phyloP scores from a whole-genome alignment of 192 early-diverging fungal species.

The Linnemannia hyalina region DNA sequence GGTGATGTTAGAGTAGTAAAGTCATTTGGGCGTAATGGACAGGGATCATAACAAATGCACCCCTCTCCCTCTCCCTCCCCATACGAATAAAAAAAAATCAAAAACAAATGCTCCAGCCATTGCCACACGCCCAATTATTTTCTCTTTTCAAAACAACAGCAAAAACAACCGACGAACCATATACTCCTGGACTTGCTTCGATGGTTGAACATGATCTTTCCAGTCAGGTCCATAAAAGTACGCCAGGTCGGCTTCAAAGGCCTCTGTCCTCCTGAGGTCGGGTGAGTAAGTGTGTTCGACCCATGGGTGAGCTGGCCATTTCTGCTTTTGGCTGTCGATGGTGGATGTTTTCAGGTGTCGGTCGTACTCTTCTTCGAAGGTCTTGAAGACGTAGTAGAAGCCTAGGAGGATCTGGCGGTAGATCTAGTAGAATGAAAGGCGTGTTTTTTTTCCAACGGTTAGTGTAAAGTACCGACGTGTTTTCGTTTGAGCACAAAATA shows the following conservation, averaged over 20 bases:
- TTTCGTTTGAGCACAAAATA: neutral
- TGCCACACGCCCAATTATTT: no score
- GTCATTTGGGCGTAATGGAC: conserved; percentile 1
- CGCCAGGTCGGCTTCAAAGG: conserved; percentile 36
- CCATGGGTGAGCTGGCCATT: conserved; percentile 19
- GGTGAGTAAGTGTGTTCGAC: conserved; percentile 29
- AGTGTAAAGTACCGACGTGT: neutral
- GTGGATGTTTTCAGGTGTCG: conserved; percentile 4
- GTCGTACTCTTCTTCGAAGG: conserved; percentile 38
- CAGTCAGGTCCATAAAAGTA: conserved; percentile 46
- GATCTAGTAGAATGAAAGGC: conserved; percentile 7
- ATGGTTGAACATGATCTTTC: conserved; percentile 22
- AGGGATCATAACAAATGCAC: neutral
- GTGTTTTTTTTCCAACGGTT: neutral
- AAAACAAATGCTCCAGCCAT: neutral
- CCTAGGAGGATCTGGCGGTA: conserved; percentile 45
- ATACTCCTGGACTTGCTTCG: conserved; percentile 22
- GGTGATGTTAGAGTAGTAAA: neutral
- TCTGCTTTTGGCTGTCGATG: neutral
- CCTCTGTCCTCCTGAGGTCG: conserved; percentile 26
- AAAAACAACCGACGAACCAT: conserved; percentile 18
- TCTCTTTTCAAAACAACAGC: neutral
- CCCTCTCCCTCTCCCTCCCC: no score
- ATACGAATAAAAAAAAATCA: neutral
- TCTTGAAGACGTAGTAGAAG: conserved; percentile 50